Base-by-base conservation (phyloP, 2,329 filamentous ascomycete genomes). In the Leptodontidium sp. region DNA sequence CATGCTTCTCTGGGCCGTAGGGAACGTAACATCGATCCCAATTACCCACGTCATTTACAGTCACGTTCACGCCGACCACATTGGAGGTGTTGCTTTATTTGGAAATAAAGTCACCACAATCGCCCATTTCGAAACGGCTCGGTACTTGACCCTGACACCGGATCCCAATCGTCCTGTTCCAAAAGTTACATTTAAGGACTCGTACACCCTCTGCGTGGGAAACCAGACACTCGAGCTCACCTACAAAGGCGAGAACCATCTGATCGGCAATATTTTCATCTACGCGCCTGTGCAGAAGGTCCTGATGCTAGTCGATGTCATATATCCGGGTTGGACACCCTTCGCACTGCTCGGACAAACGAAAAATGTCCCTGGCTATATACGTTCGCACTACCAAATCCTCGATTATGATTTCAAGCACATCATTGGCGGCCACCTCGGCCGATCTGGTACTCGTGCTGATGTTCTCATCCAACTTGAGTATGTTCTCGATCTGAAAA, bases 201-300 rank as follows among this genome's bases (percentile, higher is more conserved):
- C 55, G 0, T 68, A 72, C 55, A 73, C 26, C 1, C 61, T 77
- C 3, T 12, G 43, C 11, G 70, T 75, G 26, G 73, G 74, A 1
- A 77, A 77, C 61, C 76, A 77, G 63, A 77, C 75, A 11, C 68
- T 77, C 1, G 69, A 77, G 24, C 71, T 77, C 2, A 47, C 47
- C 17, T 77, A 77, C 68, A 68, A 72, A 53, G 76, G 76, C 11
- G 66, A 67, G 15, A 76, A 75, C 66, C 76, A 77, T 66, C 47
- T 72, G 11, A 70, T 66, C 3, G 76, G 76, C 4, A 77, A 77
- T 64, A 76, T 77, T 47, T 77, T 77, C 70, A 75, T 77, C 58
- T 76, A 74, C 50, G 71, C 73, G 15, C 69, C 71, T 14, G 45
- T 64, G 9, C 70, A 72, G 40, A 77, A 77, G 65, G 67, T 75